Conservation (phyloP, 345 rosid species). For the Erodium maritimum region DNA sequence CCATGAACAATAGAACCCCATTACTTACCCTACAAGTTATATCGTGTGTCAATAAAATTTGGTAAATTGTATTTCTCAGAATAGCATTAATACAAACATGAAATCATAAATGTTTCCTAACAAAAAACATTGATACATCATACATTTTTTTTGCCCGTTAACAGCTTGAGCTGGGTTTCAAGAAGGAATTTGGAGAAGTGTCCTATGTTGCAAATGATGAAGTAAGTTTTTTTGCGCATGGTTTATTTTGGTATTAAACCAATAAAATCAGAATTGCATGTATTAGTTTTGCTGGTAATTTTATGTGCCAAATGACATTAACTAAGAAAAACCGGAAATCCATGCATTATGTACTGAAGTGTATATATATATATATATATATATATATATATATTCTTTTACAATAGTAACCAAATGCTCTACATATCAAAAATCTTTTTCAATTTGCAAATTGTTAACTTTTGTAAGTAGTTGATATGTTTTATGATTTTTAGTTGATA, state of each 20-base stretch:
- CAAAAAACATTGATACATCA: background rate
- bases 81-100: background rate
- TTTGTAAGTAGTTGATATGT: background rate
- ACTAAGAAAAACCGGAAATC: background rate
- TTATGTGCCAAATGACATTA: background rate
- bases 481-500: background rate
- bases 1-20: background rate
- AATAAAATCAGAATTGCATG: background rate
- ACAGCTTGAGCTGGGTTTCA: conserved; percentile 75
- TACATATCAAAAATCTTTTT: background rate
- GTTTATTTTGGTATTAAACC: background rate
- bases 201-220: conserved; percentile 34
- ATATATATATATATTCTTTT: too few relatives aligned
- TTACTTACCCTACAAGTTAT: background rate
- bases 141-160: conserved; percentile 6
- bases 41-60: too few relatives aligned
- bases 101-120: background rate
- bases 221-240: conserved; percentile 30
- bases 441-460: background rate
- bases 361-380: too few relatives aligned
- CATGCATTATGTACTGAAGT: background rate
- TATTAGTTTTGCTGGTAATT: background rate
- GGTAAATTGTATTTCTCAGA: background rate
- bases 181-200: conserved; percentile 44
- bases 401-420: background rate